Base-by-base conservation (phyloP, 2,329 filamentous ascomycete genomes). In the Lecanosticta acicola region DNA sequence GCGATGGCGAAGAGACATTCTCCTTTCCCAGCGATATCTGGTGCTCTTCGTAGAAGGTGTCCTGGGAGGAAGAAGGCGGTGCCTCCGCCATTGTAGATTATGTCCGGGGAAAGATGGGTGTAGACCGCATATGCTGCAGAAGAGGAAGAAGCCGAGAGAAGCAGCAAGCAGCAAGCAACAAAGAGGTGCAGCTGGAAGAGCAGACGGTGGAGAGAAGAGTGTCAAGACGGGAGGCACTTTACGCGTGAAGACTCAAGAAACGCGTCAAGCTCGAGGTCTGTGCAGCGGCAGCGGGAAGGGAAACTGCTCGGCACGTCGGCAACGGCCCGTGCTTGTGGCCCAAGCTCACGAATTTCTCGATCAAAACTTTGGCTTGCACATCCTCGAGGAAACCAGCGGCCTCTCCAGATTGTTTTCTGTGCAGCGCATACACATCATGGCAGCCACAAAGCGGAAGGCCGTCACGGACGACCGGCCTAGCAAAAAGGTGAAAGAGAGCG, bases 391-490 rank as follows among this genome's bases (percentile, higher is more conserved):
- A n/a, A n/a, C n/a, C n/a, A n/a, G n/a, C n/a, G n/a, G n/a, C n/a
- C n/a, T n/a, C n/a, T n/a, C n/a, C n/a, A n/a, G n/a, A n/a, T n/a
- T n/a, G n/a, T n/a, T n/a, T n/a, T n/a, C n/a, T n/a, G n/a, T n/a
- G n/a, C n/a, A n/a, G n/a, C n/a, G n/a, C n/a, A n/a, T n/a, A n/a
- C n/a, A n/a, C 50, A 46, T 24, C 50, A 74, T 74, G 71, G 69
- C 68, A 50, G 63, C 69, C 20, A 58, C 67, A 11, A 74, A 74
- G 60, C 61, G 72, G 45, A 73, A 72, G 53, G 71, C 71, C 46
- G 68, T 61, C 32, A 58, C 60, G 8, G 60, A 65, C 18, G 64
- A 66, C 41, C 57, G 63, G 41, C 61, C 64, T 5, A 59, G 53
- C 34, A 67, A 67, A 50, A 63, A 64, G 45, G 40, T 43, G n/a